phyloP scores from a whole-genome alignment of 805 yeast species.

The Ogataea degrootiae region DNA sequence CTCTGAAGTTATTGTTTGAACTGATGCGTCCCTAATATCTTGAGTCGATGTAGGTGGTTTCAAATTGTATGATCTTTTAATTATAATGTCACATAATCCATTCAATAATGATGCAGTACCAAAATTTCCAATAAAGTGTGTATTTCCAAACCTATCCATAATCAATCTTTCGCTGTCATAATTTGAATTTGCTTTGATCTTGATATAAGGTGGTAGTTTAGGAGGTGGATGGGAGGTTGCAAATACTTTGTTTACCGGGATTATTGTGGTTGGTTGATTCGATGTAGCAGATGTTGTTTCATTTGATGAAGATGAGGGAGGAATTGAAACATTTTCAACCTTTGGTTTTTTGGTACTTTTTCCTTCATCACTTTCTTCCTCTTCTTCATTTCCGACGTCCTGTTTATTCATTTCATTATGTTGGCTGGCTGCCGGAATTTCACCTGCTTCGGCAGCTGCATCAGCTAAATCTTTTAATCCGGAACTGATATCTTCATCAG shows the following conservation, averaged over 20 bases:
- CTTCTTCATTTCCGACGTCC: background rate
- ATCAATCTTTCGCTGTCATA: slow-evolving; percentile 33
- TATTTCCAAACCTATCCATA: slow-evolving; percentile 41
- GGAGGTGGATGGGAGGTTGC: slow-evolving; percentile 3
- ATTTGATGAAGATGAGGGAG: too few relatives aligned
- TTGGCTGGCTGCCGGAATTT: background rate
- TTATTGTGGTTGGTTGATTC: background rate
- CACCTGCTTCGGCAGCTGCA: background rate
- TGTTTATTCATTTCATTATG: background rate
- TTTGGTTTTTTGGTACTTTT: background rate
- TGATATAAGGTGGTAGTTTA: slow-evolving; percentile 17
- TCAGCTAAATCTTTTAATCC: slow-evolving; percentile 6
- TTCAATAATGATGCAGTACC: slow-evolving; percentile 42
- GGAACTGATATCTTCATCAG: slow-evolving; percentile 8
- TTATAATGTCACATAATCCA: slow-evolving; percentile 38
- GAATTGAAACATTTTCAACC: too few relatives aligned
- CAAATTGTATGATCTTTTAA: slow-evolving; percentile 32
- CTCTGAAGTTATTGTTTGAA: slow-evolving; percentile 32
- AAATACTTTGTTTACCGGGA: background rate
- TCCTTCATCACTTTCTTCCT: background rate
- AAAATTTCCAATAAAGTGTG: slow-evolving; percentile 43
- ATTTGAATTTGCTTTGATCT: slow-evolving; percentile 15
- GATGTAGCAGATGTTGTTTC: background rate
- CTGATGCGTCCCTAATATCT: slow-evolving; percentile 29
- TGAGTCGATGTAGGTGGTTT: slow-evolving; percentile 33